Evolutionary conservation across 768 basidiomycete species (phyloP), one percentile per base, ranked within the genome.

Genomic region (Epithele typhae): DNA sequence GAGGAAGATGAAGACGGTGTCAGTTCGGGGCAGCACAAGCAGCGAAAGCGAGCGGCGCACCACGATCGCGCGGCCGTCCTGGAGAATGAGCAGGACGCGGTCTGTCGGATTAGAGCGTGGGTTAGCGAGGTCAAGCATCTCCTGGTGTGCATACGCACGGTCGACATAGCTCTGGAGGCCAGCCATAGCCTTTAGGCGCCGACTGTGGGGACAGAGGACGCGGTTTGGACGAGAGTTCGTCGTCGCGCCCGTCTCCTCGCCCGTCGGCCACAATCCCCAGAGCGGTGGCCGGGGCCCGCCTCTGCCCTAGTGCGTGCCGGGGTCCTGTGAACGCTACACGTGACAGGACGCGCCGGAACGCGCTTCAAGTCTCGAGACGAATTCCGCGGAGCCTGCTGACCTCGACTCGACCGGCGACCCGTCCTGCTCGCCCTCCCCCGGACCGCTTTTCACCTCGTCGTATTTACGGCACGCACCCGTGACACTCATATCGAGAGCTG

Each of bases 31-130:
- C 34, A 41, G 38, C 25, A 48, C 25, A 32, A 36, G 7, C 21
- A 27, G 14, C 6, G 21, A 15, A 41, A 37, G 30, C 5, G 32
- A 14, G 8, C 8, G 17, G 74, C 87, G 43, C 53, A 95, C 95
- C 57, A 95, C 83, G 64, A 98, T 96, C 34, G 87, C 82, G 59
- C 95, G 82, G 42, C 95, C 95, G 65, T 99, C 95, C 74, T 97
- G 92, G 25, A 97, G 84, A 54, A 97, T 82, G 62, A 98, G 82
- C 49, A 94, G 78, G 57, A 98, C 93, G 64, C 84, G 88, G 58
- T 86, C 91, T 93, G 61, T 9, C 33, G 8, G 27, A 30, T 30
- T 30, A 30, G 14, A 7, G 27, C 27, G 7, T 30, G 27, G 14
- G 14, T 7, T 14, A 30, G 27, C 7, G 7, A 35, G 3, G 5